Conservation (phyloP, 139 green algal genomes). For the Picochlorum costavermella region DNA sequence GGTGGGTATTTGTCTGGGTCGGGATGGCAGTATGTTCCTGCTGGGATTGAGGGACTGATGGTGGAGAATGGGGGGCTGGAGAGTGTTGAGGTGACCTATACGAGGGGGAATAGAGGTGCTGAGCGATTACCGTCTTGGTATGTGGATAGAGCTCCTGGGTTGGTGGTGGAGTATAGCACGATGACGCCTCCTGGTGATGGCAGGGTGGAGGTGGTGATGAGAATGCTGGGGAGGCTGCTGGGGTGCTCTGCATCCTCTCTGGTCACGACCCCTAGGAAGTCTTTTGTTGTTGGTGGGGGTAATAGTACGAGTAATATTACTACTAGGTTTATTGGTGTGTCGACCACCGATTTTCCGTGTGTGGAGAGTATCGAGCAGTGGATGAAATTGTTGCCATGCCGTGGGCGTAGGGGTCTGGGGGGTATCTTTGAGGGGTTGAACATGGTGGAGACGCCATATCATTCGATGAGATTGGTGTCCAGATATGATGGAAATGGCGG, state of each 20-base stretch:
- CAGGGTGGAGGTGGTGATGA: background rate
- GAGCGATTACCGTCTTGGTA: background rate
- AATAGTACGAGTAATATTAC: too few relatives aligned
- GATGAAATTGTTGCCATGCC: slow-evolving; percentile 83
- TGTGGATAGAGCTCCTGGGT: background rate
- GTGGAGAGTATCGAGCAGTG: slow-evolving; percentile 87
- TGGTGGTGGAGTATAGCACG: background rate
- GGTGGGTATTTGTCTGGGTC: too few relatives aligned
- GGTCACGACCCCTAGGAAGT: background rate
- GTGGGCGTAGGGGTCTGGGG: slow-evolving; percentile 33
- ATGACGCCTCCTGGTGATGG: background rate
- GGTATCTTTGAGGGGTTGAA: background rate
- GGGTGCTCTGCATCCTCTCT: background rate
- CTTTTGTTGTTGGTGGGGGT: background rate
- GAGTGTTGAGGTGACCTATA: background rate
- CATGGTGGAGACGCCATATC: background rate
- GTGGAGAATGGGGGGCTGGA: background rate
- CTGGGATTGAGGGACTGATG: background rate
- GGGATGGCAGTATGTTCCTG: background rate
- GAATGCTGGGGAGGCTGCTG: slow-evolving; percentile 2
- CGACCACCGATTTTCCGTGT: slow-evolving; percentile 74
- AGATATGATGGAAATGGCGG: background rate
- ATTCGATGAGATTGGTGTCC: background rate
- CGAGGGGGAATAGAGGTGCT: slow-evolving; percentile 1
- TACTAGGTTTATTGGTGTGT: slow-evolving; percentile 39